Evolutionary conservation across 2,329 filamentous ascomycete species (phyloP).

Genomic region (Pezicula radicicola): DNA sequence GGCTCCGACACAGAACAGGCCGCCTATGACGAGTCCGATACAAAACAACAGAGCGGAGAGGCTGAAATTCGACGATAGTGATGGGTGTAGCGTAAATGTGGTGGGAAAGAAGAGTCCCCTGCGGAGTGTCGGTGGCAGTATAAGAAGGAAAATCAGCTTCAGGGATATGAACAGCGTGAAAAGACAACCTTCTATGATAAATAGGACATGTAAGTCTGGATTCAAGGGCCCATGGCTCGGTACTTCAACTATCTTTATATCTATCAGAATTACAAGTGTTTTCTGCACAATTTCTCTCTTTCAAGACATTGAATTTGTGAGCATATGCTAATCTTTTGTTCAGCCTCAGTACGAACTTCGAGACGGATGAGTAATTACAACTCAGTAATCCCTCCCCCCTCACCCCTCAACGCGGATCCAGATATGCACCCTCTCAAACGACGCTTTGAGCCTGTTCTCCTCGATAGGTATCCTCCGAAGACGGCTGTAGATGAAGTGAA

Average conservation of each 20-base stretch:
- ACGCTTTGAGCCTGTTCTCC: slow-evolving; percentile 90
- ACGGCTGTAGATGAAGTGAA: slow-evolving; percentile 76
- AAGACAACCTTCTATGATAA: slow-evolving; percentile 69
- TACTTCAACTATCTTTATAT: background rate
- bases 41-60: slow-evolving; percentile 62
- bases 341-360: slow-evolving; percentile 73
- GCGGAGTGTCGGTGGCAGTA: slow-evolving; percentile 68
- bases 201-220: slow-evolving; percentile 65
- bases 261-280: background rate
- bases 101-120: slow-evolving; percentile 40
- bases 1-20: slow-evolving; percentile 60
- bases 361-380: slow-evolving; percentile 96
- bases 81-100: slow-evolving; percentile 18
- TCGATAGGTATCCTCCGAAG: slow-evolving; percentile 90
- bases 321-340: slow-evolving; percentile 22
- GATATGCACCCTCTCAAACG: slow-evolving; percentile 95
- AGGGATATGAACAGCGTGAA: slow-evolving; percentile 94
- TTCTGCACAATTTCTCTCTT: slow-evolving; percentile 3
- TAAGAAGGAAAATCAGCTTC: slow-evolving; percentile 88
- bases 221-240: background rate
- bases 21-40: slow-evolving; percentile 68
- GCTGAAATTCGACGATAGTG: slow-evolving; percentile 71
- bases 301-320: background rate
- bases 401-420: slow-evolving; percentile 83
- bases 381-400: slow-evolving; percentile 90